phyloP scores from a whole-genome alignment of 2,329 filamentous ascomycete genomes.

The Verticillium klebahnii region DNA sequence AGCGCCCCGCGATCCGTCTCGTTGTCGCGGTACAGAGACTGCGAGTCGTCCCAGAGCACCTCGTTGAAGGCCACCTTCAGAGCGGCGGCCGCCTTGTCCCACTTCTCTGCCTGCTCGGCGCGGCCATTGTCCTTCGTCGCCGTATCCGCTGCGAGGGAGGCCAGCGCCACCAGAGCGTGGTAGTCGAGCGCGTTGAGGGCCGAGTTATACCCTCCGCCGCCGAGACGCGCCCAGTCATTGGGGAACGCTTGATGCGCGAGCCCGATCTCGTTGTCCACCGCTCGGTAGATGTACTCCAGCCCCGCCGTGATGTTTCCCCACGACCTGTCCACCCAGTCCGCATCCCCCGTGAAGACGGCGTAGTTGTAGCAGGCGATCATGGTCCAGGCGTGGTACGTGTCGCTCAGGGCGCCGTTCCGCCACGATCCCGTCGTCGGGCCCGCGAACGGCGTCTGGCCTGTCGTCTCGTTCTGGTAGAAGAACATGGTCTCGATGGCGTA shows the following conservation, averaged over 20 bases:
- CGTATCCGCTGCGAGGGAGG: conserved; percentile 13
- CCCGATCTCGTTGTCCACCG: conserved; percentile 9
- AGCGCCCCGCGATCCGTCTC: conserved; percentile 27
- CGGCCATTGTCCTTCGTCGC: conserved; percentile 3
- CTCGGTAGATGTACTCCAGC: conserved; percentile 9
- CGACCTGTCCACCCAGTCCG: conserved; percentile 31
- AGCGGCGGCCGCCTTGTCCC: conserved; percentile 5
- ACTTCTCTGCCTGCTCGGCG: conserved; percentile 4
- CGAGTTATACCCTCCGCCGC: conserved; percentile 22
- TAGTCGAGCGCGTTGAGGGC: conserved; percentile 26
- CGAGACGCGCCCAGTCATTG: conserved; percentile 25
- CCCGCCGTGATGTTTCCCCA: conserved; percentile 38
- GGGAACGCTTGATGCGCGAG: conserved; percentile 13
- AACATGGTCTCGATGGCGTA: conserved; percentile 41
- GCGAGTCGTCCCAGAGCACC: conserved; percentile 37
- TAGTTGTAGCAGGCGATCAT: conserved; percentile 49
- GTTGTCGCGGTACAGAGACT: conserved; percentile 44
- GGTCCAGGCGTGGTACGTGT: conserved; percentile 35
- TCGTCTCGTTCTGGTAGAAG: conserved; percentile 23
- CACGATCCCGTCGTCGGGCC: conserved; percentile 16
- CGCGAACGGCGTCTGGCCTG: conserved; percentile 16
- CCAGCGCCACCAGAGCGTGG: conserved; percentile 19
- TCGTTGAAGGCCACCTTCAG: conserved; percentile 32
- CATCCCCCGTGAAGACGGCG: conserved; percentile 40
- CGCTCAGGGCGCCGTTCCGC: conserved; percentile 13